Conservation (phyloP, 1,284 basidiomycete genomes). For the Heterobasidion annosum region DNA sequence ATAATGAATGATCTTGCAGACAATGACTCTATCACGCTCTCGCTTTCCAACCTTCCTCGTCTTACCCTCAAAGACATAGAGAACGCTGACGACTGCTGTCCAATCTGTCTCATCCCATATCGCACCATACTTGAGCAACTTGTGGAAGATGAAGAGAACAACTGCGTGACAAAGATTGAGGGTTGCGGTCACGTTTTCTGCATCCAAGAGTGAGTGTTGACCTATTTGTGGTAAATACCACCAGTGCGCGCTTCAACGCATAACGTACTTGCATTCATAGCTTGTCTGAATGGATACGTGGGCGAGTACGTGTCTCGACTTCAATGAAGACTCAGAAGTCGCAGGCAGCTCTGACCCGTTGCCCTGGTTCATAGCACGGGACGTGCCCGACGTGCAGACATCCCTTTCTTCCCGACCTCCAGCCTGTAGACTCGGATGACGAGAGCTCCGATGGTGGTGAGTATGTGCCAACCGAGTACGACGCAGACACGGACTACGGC, state of each 20-base stretch:
- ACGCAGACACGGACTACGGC: conserved; percentile 16
- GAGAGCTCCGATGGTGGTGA: conserved; percentile 61
- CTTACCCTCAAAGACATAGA: conserved; percentile 33
- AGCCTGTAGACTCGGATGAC: conserved; percentile 43
- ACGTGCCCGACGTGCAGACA: conserved; percentile 61
- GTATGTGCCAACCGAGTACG: conserved; percentile 48
- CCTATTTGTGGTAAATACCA: conserved; percentile 2
- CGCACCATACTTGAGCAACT: conserved; percentile 28
- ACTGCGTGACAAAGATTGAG: conserved; percentile 41
- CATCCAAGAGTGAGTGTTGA: conserved; percentile 42
- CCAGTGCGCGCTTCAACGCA: neutral
- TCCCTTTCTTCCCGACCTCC: conserved; percentile 42
- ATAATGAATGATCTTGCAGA: neutral
- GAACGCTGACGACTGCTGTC: conserved; percentile 41
- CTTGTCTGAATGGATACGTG: conserved; percentile 55
- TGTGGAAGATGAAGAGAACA: conserved; percentile 18
- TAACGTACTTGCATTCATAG: conserved; percentile 20
- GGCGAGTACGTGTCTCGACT: conserved; percentile 28
- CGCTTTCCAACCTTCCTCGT: conserved; percentile 32
- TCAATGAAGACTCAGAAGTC: neutral
- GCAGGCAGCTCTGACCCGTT: neutral
- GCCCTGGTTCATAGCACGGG: conserved; percentile 40
- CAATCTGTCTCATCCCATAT: conserved; percentile 54
- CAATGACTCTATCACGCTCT: conserved; percentile 7
- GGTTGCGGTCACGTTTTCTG: conserved; percentile 63